Percentiles rank a stretch among this genome's conserved stretches.
These are phyloP conservation scores for Curvularia spicifera DNA, from an alignment of 2,329 filamentous ascomycete species.

Conservation along the genomic window DNA sequence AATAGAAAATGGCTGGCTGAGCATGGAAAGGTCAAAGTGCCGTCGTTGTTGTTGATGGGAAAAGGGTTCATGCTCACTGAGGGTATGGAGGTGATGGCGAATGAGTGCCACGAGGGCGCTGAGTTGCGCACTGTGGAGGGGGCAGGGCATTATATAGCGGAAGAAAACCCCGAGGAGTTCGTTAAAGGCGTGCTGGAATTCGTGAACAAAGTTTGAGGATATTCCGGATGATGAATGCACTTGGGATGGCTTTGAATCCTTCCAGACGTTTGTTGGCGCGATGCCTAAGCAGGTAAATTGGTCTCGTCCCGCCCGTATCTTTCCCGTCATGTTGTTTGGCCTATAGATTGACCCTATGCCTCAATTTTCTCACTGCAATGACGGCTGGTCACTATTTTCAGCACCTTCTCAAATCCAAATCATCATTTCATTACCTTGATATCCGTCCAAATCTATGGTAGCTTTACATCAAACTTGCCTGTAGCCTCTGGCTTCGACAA, in stretches of 20 bases:
- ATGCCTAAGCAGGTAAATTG: not conserved
- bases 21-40: slow-evolving; percentile 1
- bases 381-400: not conserved
- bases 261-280: not conserved
- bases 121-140: not conserved
- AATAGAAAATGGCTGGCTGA: slow-evolving; percentile 2
- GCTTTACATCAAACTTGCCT: slow-evolving; percentile 44
- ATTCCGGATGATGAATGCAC: too few species aligned
- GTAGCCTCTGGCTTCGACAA: slow-evolving; percentile 46
- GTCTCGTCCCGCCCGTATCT: too few species aligned
- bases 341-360: not conserved
- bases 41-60: not conserved
- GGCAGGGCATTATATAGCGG: not conserved
- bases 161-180: not conserved
- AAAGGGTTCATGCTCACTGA: not conserved
- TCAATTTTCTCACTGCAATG: not conserved
- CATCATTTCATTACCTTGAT: not conserved
- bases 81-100: slow-evolving; percentile 1
- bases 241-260: not conserved
- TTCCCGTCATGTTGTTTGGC: not conserved
- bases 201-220: not conserved
- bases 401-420: not conserved
- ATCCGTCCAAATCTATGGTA: slow-evolving; percentile 14
- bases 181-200: not conserved
- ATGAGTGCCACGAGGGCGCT: not conserved